These are phyloP conservation scores for Arabis alpina DNA, from an alignment of 345 rosid genomes.

Conservation along the genomic window DNA sequence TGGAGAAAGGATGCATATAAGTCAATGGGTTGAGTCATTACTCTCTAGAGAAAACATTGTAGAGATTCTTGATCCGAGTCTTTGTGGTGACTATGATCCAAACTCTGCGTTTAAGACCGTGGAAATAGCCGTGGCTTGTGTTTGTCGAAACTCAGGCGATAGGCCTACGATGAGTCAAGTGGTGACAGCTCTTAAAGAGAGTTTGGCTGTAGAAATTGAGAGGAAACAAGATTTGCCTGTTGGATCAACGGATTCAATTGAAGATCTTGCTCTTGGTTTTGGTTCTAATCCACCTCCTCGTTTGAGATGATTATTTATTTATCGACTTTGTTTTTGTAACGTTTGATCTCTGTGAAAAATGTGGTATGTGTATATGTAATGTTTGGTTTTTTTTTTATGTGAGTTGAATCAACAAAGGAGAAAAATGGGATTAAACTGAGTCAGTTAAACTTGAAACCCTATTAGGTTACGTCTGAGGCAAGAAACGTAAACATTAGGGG, in stretches of 20 bases:
- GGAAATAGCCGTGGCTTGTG: constrained; percentile 55
- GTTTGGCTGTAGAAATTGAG: constrained; percentile 41
- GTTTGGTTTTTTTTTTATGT: constrained; percentile 5
- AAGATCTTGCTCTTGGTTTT: constrained; percentile 44
- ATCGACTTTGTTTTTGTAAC: constrained; percentile 22
- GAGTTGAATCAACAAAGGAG: constrained; percentile 19
- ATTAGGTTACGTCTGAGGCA: too few relatives aligned
- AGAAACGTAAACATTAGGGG: too few relatives aligned
- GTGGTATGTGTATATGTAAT: not conserved
- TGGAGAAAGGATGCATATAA: constrained; percentile 42
- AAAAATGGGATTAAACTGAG: too few relatives aligned
- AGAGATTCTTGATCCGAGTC: constrained; percentile 52
- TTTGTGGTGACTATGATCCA: constrained; percentile 46
- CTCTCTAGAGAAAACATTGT: constrained; percentile 48
- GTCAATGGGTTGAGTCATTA: constrained; percentile 49
- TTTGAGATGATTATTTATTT: constrained; percentile 31
- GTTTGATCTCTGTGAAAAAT: constrained; percentile 17
- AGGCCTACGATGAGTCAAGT: constrained; percentile 55
- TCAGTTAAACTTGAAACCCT: too few relatives aligned
- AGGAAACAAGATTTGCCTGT: constrained; percentile 30
- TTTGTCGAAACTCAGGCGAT: constrained; percentile 32
- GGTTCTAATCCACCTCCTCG: constrained; percentile 42
- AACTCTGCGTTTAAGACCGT: constrained; percentile 53
- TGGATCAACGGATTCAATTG: constrained; percentile 39
- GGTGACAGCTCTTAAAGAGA: constrained; percentile 47